Base-by-base conservation (phyloP, 352 stramenopile genomes). In the Pythium biforme region DNA sequence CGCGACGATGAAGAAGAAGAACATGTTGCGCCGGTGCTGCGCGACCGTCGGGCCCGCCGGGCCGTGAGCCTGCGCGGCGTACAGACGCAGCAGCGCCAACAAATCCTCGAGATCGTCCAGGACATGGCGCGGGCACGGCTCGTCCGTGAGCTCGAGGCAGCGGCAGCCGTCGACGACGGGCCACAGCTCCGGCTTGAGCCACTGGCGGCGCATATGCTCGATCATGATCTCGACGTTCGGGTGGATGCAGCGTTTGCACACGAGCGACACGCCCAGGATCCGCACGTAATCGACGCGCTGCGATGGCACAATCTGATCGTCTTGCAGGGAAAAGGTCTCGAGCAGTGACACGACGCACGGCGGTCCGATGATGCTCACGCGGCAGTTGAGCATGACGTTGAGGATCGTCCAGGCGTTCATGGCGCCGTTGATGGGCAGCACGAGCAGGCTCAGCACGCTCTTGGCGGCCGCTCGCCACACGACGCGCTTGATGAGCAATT, bases 141-240 rank as follows among this genome's bases (percentile, higher is more conserved):
- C 66, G 9, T 64, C 45, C 0, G 57, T 10, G 14, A 33, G 22
- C 6, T 40, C 7, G 3, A 78, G 41, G 39, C 77, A 86, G 29
- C 47, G 66, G 55, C 77, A 83, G 22, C 55, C 39, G 17, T 76
- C 66, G 0, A 19, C 39, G 0, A 62, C 37, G 2, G 77, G 73
- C 77, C 77, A 83, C 20, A 69, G 43, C 4, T 71, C 62, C 0
- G 59, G 26, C n/a, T 68, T 69, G 7, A 83, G 43, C 75, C 75
- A 83, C 12, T 64, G 67, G 40, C 75, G 62, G 1, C 75, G 70
- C 54, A 86, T 62, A 25, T 76, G 72, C 41, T 78, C 69, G 19
- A 86, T 63, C 70, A 86, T 82, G 46, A 83, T 81, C 67, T 86
- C 75, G n/a, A 82, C 26, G 40, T 83, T 86, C 1, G 77, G 75